Base-by-base conservation (phyloP, 2,329 filamentous ascomycete genomes). In the Venturia oleaginea region DNA sequence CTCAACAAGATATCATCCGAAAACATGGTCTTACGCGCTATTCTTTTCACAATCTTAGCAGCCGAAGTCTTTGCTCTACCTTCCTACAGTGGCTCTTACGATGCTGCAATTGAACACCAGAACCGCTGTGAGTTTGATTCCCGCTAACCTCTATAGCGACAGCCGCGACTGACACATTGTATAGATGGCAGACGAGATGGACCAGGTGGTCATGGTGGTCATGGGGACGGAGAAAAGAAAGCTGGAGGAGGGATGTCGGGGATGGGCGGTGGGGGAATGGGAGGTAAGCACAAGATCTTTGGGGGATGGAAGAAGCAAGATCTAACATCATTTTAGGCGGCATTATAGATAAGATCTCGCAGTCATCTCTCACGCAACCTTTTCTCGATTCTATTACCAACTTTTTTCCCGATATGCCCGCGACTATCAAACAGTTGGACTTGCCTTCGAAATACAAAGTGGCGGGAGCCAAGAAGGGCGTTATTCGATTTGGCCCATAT, bases 121-220 rank as follows among this genome's bases (percentile, higher is more conserved):
- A 46, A 22, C 19, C 42, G 19, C n/a, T 46, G 42, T 46, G 42
- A 46, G 19, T 46, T 1, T 10, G 13, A n/a, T 38, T 38, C 42
- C 3, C 17, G 42, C 17, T 22, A n/a, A n/a, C n/a, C n/a, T n/a
- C 3, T 6, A 46, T 46, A 22, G 19, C 8, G 42, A 46, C 42
- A 22, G 6, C 42, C n/a, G 4, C 19, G 5, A 46, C 42, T 46
- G 19, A 46, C 19, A 37, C 19, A 4, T 60, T 15, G 30, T 17
- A n/a, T n/a, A 37, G 32, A 60, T 42, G 38, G 34, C 27, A 60
- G 22, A 60, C 38, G 57, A 38, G 57, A 60, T 22, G 57, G 57
- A 8, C 57, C 57, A 4, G 32, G 30, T 38, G 57, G 32, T 11
- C 57, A 60, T 42, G 38, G 30, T 10, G 22, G 22, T 13, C 32